A percentile compares a stretch with the other conserved stretches of the same genome.
Evolutionary conservation across 108 stramenopile genomes (phyloP).

Genomic region (Poteriospumella lacustris): DNA sequence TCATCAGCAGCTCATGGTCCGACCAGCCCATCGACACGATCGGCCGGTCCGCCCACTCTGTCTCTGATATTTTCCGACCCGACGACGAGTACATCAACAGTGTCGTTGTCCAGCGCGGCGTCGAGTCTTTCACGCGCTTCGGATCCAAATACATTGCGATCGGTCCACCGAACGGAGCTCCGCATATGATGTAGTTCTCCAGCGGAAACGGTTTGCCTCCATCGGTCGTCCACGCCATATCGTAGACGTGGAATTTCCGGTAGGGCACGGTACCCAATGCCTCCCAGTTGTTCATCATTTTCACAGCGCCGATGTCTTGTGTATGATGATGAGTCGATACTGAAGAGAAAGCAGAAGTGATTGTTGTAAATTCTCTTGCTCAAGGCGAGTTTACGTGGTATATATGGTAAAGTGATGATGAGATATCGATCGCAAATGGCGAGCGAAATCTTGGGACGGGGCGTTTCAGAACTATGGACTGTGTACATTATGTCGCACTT

Average conservation of each 20-base stretch:
- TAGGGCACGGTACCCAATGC: background rate
- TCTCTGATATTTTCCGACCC: slow-evolving; percentile 18
- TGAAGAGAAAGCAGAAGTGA: no score
- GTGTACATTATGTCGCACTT: no score
- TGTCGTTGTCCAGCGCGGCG: background rate
- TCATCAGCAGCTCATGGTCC: background rate
- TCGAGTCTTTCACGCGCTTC: background rate
- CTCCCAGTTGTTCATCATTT: slow-evolving; percentile 4
- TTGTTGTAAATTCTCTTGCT: no score
- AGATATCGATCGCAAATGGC: no score
- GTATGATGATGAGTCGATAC: no score
- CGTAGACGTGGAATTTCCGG: slow-evolving; percentile 17
- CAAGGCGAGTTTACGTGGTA: no score
- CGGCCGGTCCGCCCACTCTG: background rate
- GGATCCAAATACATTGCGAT: background rate
- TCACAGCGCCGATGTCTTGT: no score
- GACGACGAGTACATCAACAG: slow-evolving; percentile 5
- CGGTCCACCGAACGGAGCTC: slow-evolving; percentile 29
- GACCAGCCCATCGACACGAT: slow-evolving; percentile 23
- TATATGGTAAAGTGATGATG: no score
- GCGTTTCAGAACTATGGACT: no score
- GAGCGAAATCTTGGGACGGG: no score
- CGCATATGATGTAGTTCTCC: slow-evolving; percentile 10
- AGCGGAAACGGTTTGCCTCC: background rate
- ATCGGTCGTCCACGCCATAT: slow-evolving; percentile 4